phyloP scores from a whole-genome alignment of 139 green algal species.

The Trebouxia sp. region DNA sequence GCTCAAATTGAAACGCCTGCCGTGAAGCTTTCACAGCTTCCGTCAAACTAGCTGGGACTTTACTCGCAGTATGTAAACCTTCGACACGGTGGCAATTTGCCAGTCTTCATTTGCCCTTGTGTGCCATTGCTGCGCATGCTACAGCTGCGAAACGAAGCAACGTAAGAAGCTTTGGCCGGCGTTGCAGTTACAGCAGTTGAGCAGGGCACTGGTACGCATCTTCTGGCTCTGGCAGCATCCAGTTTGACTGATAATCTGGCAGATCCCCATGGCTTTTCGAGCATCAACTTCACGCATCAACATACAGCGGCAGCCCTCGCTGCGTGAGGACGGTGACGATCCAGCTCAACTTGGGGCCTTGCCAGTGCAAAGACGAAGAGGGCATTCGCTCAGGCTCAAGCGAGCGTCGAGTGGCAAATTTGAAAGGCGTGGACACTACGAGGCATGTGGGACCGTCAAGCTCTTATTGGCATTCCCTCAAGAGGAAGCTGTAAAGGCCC shows the following conservation, averaged over 20 bases:
- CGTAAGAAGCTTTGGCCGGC: too few species aligned
- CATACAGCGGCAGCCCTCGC: neutral
- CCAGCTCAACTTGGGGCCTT: neutral
- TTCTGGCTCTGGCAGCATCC: too few species aligned
- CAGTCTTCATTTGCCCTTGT: too few species aligned
- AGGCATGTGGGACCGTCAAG: slow-evolving; percentile 1
- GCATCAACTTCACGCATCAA: neutral
- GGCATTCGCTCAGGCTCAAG: neutral
- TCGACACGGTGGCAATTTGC: too few species aligned
- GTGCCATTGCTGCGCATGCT: too few species aligned
- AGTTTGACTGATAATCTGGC: too few species aligned
- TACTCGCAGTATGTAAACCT: too few species aligned
- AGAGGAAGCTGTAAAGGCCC: neutral
- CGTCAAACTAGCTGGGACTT: too few species aligned
- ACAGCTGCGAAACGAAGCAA: too few species aligned
- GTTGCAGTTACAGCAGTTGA: too few species aligned
- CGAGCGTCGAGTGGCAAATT: neutral
- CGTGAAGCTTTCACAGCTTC: neutral
- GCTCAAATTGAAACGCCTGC: neutral
- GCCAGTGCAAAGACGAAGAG: neutral
- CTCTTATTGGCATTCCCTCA: neutral
- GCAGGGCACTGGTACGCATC: too few species aligned
- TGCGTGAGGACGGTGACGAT: neutral
- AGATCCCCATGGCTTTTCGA: slow-evolving; percentile 17
- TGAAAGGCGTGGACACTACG: neutral